Percentiles rank a stretch among this genome's conserved stretches.
These are phyloP conservation scores for Schoenoplectus triqueter DNA, from an alignment of 202 grass and related monocot genomes.

Conservation along the genomic window DNA sequence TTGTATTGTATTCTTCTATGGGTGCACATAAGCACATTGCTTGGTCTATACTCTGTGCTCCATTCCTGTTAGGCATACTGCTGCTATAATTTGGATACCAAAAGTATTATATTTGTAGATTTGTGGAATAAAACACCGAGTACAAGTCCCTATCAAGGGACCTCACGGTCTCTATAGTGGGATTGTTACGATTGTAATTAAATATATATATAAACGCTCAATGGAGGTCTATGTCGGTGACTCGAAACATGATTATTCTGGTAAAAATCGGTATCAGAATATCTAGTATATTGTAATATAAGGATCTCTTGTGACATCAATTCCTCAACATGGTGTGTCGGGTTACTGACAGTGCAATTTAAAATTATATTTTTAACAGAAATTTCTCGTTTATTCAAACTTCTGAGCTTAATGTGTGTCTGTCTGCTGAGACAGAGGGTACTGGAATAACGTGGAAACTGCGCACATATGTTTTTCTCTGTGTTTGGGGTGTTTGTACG, in stretches of 20 bases:
- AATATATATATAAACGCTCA: no score
- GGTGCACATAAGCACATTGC: not conserved
- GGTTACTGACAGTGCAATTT: not conserved
- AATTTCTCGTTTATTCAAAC: not conserved
- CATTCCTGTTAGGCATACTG: not conserved
- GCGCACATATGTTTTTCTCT: not conserved
- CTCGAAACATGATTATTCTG: not conserved
- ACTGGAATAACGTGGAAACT: not conserved
- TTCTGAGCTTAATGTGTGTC: no score
- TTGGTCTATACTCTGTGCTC: not conserved
- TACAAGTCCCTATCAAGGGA: not conserved
- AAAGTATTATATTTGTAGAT: not conserved
- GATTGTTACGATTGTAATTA: no score
- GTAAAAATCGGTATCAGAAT: not conserved
- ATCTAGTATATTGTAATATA: not conserved
- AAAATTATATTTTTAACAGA: not conserved
- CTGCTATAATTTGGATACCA: not conserved
- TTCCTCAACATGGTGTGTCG: not conserved
- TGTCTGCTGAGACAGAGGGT: no score
- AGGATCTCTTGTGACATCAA: not conserved
- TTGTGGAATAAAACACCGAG: not conserved
- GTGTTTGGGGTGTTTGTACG: not conserved
- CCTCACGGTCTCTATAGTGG: no score
- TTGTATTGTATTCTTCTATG: conserved; percentile 5
- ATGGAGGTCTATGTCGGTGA: not conserved